Conservation (phyloP, 768 basidiomycete species). For the Tulasnella sp. region DNA sequence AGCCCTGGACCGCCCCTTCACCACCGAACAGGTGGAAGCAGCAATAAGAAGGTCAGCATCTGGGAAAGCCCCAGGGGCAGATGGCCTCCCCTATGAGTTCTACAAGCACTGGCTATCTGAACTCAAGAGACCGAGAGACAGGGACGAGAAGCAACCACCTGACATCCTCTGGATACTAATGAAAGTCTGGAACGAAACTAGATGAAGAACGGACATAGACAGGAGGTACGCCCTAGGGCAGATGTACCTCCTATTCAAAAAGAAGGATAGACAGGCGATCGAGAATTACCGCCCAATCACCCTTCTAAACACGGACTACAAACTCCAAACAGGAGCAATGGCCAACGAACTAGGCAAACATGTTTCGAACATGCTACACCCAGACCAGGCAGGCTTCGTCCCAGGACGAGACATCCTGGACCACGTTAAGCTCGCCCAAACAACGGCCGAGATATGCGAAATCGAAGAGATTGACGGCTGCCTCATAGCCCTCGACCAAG, state of each 20-base stretch:
- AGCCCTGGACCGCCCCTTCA: background rate
- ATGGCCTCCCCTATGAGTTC: conserved; percentile 28
- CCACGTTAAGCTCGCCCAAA: conserved; percentile 18
- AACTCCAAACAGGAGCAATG: conserved; percentile 16
- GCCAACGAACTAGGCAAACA: background rate
- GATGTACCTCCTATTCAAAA: conserved; percentile 30
- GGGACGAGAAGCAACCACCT: background rate
- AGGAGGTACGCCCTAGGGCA: background rate
- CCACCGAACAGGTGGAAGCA: too few species aligned
- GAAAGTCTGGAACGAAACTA: conserved; percentile 11
- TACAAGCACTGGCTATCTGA: conserved; percentile 21
- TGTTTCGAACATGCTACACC: background rate
- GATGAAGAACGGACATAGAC: background rate
- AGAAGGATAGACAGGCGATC: background rate
- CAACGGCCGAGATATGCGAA: conserved; percentile 16
- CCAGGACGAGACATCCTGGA: conserved; percentile 29
- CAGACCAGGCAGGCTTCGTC: conserved; percentile 29
- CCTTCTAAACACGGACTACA: conserved; percentile 24
- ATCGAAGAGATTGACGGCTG: background rate
- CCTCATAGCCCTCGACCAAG: conserved; percentile 27
- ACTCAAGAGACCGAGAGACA: background rate
- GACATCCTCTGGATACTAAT: background rate
- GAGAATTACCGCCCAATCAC: conserved; percentile 34
- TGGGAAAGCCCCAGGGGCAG: background rate
- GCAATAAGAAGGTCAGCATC: too few species aligned